Percentiles rank a stretch among this genome's conserved stretches.
Evolutionary conservation across 352 stramenopile species (phyloP).

Genomic region (Pythium pyrilobum): DNA sequence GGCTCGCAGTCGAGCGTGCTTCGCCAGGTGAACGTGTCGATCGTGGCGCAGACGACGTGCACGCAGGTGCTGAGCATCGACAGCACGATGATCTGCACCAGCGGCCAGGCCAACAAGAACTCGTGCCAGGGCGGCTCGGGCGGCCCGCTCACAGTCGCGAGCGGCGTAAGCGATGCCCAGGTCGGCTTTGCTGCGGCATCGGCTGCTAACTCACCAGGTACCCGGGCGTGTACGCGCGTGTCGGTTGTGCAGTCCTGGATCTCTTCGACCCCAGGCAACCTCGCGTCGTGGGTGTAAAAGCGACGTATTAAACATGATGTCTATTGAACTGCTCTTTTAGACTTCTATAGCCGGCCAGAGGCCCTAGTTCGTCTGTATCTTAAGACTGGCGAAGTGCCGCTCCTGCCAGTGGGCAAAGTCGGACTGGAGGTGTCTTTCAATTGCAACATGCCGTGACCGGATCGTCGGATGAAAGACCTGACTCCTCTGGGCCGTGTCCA

Average conservation of each 20-base stretch:
- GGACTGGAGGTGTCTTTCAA: too few relatives aligned
- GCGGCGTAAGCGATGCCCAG: conserved; percentile 24
- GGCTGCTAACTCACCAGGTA: conserved; percentile 45
- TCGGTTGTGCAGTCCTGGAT: conserved; percentile 44
- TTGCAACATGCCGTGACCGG: too few relatives aligned
- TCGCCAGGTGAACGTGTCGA: conserved; percentile 29
- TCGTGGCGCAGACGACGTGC: conserved; percentile 38
- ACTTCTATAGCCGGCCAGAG: too few relatives aligned
- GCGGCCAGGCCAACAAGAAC: conserved; percentile 29
- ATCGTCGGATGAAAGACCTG: too few relatives aligned
- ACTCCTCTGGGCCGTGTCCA: too few relatives aligned
- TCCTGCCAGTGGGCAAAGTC: too few relatives aligned
- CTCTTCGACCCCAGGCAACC: conserved; percentile 21
- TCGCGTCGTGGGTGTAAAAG: conserved; percentile 6
- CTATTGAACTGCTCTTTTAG: too few relatives aligned
- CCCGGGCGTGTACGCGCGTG: conserved; percentile 53
- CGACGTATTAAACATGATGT: not conserved
- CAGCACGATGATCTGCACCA: conserved; percentile 50
- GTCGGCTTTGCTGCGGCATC: conserved; percentile 55
- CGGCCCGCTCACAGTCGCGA: conserved; percentile 36
- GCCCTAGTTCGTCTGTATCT: too few relatives aligned
- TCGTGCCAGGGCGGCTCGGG: conserved; percentile 62
- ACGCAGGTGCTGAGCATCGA: conserved; percentile 10
- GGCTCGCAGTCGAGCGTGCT: conserved; percentile 26
- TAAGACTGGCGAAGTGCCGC: too few relatives aligned